phyloP scores from a whole-genome alignment of 495 filamentous ascomycete genomes.

The Saxophila tyrrhenica region DNA sequence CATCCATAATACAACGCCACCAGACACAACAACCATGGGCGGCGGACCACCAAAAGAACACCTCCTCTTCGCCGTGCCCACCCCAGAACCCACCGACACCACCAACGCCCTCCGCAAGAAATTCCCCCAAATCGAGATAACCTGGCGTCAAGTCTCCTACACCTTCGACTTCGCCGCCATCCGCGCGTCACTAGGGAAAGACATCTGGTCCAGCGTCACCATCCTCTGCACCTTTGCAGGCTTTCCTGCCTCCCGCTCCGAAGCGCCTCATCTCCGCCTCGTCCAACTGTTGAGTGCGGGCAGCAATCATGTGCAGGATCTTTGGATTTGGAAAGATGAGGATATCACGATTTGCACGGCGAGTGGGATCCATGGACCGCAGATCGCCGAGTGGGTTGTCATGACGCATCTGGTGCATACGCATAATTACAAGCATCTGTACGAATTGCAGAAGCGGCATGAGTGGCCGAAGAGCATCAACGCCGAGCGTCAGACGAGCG shows the following conservation, averaged over 20 bases:
- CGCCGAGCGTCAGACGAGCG: slow-evolving; percentile 18
- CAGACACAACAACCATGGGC: not conserved
- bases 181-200: slow-evolving; percentile 12
- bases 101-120: slow-evolving; percentile 37
- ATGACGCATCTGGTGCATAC: slow-evolving; percentile 47
- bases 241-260: slow-evolving; percentile 38
- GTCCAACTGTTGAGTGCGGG: slow-evolving; percentile 71
- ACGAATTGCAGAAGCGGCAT: slow-evolving; percentile 41
- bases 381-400: slow-evolving; percentile 73
- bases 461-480: slow-evolving; percentile 37
- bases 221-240: slow-evolving; percentile 49
- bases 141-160: slow-evolving; percentile 17
- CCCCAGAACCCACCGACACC: slow-evolving; percentile 26
- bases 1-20: not conserved
- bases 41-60: slow-evolving; percentile 26
- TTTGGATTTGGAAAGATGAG: slow-evolving; percentile 54
- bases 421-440: slow-evolving; percentile 38
- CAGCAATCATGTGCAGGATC: slow-evolving; percentile 50
- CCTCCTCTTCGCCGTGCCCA: slow-evolving; percentile 39
- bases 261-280: slow-evolving; percentile 50
- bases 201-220: slow-evolving; percentile 49
- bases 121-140: slow-evolving; percentile 43
- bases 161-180: not conserved
- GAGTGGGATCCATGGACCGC: slow-evolving; percentile 69
- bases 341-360: slow-evolving; percentile 58